Base-by-base conservation (phyloP, 495 filamentous ascomycete genomes). In the Recurvomyces mirabilis region DNA sequence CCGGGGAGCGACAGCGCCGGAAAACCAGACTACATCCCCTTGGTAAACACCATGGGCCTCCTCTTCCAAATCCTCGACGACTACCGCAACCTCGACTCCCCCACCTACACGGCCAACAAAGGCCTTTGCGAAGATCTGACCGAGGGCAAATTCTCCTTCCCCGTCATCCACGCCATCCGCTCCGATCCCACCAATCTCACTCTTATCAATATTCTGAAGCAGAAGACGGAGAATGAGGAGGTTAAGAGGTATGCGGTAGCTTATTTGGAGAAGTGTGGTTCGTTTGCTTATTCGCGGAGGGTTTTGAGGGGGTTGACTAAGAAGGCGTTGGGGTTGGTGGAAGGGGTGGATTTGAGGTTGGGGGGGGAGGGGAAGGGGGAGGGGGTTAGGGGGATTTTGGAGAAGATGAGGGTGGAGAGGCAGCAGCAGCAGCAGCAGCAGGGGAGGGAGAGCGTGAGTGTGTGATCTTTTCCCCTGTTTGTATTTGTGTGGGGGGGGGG, bases 81-180 rank as follows among this genome's bases (percentile, higher is more conserved):
- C 68, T 94, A 94, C 67, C 73, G 85, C 48, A 98, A 98, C 60
- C 75, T 98, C 15, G 18, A n/a, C 41, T 9, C 5, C 12, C 28
- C 68, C 13, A 70, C 77, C 47, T 95, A 95, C 66, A 78, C 82
- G 36, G 67, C 78, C 36, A 89, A 91, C 54, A 98, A 96, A 68
- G 93, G 91, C 43, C 77, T 94, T 49, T 94, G 85, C 62, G 91
- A 98, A 68, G 91, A 98, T 61, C 65, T 98, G 49, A 95, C 89
- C 0, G 91, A 98, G 67, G 91, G 91, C 31, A 98, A 98, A 72
- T 98, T 96, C 68, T 88, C 82, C 20, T 96, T 93, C 59, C 89
- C 89, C 5, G 83, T 98, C 54, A 95, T 98, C 47, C 89, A 98
- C 64, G 81, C 82, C 60, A 93, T 98, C 51, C 83, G 88, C 51